phyloP scores from a whole-genome alignment of 768 basidiomycete species.

The Termitomyces sp. region DNA sequence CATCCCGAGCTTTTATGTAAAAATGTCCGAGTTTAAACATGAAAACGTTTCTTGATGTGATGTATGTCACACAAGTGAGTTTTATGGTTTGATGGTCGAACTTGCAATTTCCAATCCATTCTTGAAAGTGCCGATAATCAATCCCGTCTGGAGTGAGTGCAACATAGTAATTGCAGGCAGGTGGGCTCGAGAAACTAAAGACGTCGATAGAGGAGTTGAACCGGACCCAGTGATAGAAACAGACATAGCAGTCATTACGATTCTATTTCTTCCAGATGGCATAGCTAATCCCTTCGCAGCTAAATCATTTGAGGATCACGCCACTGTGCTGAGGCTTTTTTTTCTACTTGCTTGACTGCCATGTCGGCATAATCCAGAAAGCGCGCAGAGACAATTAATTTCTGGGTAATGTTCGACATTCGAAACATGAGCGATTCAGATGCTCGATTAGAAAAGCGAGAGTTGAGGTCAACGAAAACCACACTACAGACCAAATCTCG shows the following conservation, averaged over 20 bases:
- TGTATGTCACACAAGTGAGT: not conserved
- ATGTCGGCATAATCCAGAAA: not conserved
- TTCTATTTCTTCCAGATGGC: not conserved
- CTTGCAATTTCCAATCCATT: not conserved
- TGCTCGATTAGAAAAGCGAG: not conserved
- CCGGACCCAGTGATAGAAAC: not conserved
- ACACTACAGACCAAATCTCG: not conserved
- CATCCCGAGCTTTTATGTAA: not conserved
- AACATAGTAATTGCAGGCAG: not conserved
- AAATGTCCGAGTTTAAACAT: not conserved
- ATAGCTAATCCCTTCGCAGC: not conserved
- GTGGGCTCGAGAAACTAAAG: not conserved
- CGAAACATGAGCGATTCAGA: not conserved
- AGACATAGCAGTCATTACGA: not conserved
- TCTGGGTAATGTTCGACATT: too few species aligned
- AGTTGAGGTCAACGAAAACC: not conserved
- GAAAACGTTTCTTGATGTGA: not conserved
- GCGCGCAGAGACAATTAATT: not conserved
- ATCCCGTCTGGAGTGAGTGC: not conserved
- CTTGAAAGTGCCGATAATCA: too few species aligned
- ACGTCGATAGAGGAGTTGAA: not conserved
- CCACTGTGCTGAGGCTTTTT: too few species aligned
- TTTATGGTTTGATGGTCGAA: too few species aligned
- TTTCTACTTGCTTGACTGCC: not conserved
- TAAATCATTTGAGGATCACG: not conserved